Evolutionary conservation across 176 grass and related monocot genomes (phyloP).

Genomic region (Elymus sibiricus): DNA sequence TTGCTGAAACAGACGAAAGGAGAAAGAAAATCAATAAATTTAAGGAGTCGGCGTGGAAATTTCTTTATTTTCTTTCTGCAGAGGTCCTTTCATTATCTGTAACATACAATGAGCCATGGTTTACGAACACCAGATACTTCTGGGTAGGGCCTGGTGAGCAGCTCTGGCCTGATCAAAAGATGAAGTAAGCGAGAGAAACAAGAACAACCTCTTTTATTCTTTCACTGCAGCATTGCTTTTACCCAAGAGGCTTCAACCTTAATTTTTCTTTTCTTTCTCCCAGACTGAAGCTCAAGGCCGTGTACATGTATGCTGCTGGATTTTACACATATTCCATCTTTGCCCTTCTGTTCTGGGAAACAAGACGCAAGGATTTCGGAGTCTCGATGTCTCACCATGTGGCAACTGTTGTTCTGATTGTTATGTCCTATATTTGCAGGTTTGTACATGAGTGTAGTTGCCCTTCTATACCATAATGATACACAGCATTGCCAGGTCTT

Average conservation of each 20-base stretch:
- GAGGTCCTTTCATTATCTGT: slow-evolving; percentile 77
- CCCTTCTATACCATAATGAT: slow-evolving; percentile 9
- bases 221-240: background rate
- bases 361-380: slow-evolving; percentile 70
- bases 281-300: slow-evolving; percentile 84
- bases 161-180: slow-evolving; percentile 92
- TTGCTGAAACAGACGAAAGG: slow-evolving; percentile 46
- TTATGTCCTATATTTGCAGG: slow-evolving; percentile 87
- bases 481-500: slow-evolving; percentile 6
- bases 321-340: slow-evolving; percentile 99
- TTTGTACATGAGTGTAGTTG: slow-evolving; percentile 12
- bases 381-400: slow-evolving; percentile 92
- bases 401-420: slow-evolving; percentile 71
- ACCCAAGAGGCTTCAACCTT: background rate
- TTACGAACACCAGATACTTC: slow-evolving; percentile 72
- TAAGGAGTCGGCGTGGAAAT: slow-evolving; percentile 97
- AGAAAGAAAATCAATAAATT: slow-evolving; percentile 85
- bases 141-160: slow-evolving; percentile 88
- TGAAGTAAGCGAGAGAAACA: slow-evolving; percentile 48
- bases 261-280: slow-evolving; percentile 26
- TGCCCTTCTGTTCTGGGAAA: slow-evolving; percentile 94
- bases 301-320: slow-evolving; percentile 91
- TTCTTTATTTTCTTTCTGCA: slow-evolving; percentile 74
- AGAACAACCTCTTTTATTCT: background rate
- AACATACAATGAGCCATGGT: slow-evolving; percentile 87